These are phyloP conservation scores for Solanum hybrid DNA, from an alignment of 305 asterid genomes.

Conservation along the genomic window DNA sequence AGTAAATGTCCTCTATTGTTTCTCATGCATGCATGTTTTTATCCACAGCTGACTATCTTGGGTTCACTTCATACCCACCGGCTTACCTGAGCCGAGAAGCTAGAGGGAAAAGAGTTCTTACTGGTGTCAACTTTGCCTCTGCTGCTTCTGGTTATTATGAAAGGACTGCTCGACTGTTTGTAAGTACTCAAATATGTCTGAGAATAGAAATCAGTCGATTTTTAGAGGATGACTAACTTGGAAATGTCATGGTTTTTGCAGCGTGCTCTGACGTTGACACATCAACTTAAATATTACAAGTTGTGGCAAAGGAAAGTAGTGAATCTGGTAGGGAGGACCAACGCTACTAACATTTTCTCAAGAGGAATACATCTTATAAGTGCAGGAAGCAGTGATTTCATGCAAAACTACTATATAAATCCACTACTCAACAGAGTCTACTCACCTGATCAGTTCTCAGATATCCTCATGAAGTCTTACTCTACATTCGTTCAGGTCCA, in stretches of 20 bases:
- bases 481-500: slow-evolving; percentile 45
- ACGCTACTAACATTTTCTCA: slow-evolving; percentile 45
- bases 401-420: slow-evolving; percentile 75
- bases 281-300: slow-evolving; percentile 51
- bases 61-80: slow-evolving; percentile 69
- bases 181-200: slow-evolving; percentile 6
- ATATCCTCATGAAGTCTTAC: slow-evolving; percentile 53
- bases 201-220: background rate
- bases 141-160: slow-evolving; percentile 86
- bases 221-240: background rate
- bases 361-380: slow-evolving; percentile 63
- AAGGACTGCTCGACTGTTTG: slow-evolving; percentile 50
- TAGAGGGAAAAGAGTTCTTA: slow-evolving; percentile 36
- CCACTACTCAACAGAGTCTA: slow-evolving; percentile 45
- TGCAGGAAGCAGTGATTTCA: slow-evolving; percentile 86
- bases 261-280: slow-evolving; percentile 55
- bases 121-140: slow-evolving; percentile 75
- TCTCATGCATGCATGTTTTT: background rate
- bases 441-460: slow-evolving; percentile 59
- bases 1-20: background rate
- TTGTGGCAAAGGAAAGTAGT: slow-evolving; percentile 66
- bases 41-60: slow-evolving; percentile 64
- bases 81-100: slow-evolving; percentile 68
- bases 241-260: slow-evolving; percentile 21
- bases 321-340: slow-evolving; percentile 43